A percentile compares a stretch with the other conserved stretches of the same genome.
These are phyloP conservation scores for Talaromyces ruber DNA, from an alignment of 495 filamentous ascomycete genomes.

Conservation along the genomic window DNA sequence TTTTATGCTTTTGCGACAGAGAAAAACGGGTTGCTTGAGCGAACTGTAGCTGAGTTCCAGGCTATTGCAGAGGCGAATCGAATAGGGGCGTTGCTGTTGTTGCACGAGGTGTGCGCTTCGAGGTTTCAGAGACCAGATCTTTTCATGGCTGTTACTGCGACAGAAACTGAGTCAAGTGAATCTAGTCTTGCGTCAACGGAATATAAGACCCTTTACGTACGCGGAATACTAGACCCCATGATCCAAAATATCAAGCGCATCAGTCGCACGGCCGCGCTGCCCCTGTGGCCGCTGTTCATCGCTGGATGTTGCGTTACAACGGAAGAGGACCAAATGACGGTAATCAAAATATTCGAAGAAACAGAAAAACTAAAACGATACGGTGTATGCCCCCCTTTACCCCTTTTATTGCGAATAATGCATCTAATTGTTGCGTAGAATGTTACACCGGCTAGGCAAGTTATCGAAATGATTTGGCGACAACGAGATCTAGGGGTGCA, in stretches of 20 bases:
- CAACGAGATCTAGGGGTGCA: conserved; percentile 13
- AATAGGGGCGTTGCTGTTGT: conserved; percentile 14
- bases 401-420: not conserved
- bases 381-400: not conserved
- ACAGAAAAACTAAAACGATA: conserved; percentile 1
- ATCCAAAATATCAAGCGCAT: conserved; percentile 9
- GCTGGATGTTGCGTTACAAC: conserved; percentile 16
- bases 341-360: conserved; percentile 15
- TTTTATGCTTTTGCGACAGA: not conserved
- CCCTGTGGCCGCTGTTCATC: conserved; percentile 19
- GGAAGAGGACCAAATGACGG: conserved; percentile 13
- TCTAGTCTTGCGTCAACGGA: not conserved
- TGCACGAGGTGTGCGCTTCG: conserved; percentile 14
- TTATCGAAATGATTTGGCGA: conserved; percentile 17
- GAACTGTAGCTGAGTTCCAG: conserved; percentile 9
- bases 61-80: conserved; percentile 19
- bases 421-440: conserved; percentile 13
- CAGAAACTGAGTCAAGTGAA: not conserved
- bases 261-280: conserved; percentile 15
- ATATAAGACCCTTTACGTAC: conserved; percentile 9
- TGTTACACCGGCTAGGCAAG: conserved; percentile 23
- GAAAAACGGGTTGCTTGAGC: not conserved
- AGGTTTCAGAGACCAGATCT: not conserved
- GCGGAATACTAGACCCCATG: conserved; percentile 9
- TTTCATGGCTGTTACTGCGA: not conserved